Evolutionary conservation across 306 rosid genomes (phyloP), one percentile per base, ranked within the genome.

Genomic region (Prunus armeniaca): DNA sequence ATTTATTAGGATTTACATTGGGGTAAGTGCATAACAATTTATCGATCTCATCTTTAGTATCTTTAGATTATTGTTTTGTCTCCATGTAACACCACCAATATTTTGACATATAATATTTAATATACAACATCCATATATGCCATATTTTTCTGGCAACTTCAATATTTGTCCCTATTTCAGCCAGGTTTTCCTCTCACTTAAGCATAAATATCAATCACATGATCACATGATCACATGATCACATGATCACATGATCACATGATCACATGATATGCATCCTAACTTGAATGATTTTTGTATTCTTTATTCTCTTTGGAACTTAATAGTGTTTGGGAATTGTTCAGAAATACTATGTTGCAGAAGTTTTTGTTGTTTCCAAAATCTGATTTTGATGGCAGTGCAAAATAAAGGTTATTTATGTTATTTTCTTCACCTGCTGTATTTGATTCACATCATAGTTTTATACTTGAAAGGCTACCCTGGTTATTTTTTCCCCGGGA

Each of bases 201-300:
- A 11, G 17, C 24, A 9, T 30, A 52, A 46, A 28, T 34, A 34
- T 34, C 8, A 2, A 34, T 34, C 2, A 34, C 38, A 34, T 34
- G 28, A 19, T 19, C 18, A 30, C 51, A 3, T n/a, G 14, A 17
- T 54, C 2, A 34, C 38, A 34, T 34, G 28, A 19, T 19, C 18
- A 30, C 51, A 3, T n/a, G 14, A 17, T 54, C n/a, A n/a, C n/a
- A n/a, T n/a, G 8, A 34, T 34, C 2, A 34, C 38, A 34, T 34
- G 28, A 19, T 19, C 18, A 30, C 51, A 3, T n/a, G 14, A 17
- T 54, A 12, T 69, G 25, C 45, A 49, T 69, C 11, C 58, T 20
- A 24, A 68, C 65, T 64, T 0, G 75, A 62, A 75, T 54, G 52
- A 77, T 66, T 71, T 80, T 73, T 67, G 68, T 60, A 12, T 56